Evolutionary conservation across 225 moss, liverwort and hornwort genomes (phyloP), one percentile per base, ranked within the genome.

Genomic region (Anthoceros angustus): DNA sequence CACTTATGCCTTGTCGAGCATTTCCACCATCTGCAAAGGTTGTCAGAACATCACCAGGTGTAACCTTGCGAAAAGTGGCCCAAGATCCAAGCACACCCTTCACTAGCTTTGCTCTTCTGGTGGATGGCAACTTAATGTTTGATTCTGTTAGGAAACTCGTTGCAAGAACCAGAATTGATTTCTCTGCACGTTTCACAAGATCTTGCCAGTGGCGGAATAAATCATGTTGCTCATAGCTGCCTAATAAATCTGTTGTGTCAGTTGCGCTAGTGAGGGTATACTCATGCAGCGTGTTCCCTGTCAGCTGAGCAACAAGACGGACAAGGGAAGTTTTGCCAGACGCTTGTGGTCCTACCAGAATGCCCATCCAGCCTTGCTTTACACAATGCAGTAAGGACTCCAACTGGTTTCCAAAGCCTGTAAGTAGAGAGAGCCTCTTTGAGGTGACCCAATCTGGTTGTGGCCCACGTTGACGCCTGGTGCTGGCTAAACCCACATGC

Each of bases 221-320:
- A 73, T 98, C 95, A 77, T 82, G 79, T 68, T 98, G 95, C 73
- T 98, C 95, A 80, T 91, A 98, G 81, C 95, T 91, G 62, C 95
- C 95, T n/a, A 98, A 77, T 64, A 98, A 78, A 74, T 98, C 95
- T 24, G 95, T 98, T 77, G 91, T 98, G 65, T 98, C 95, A 64
- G 95, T 98, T 62, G 86, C 95, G 68, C 86, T 98, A 9, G 95
- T 91, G 32, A 98, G 80, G 39, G 85, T 72, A 71, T 85, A 86
- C 67, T 98, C 95, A 72, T 81, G 95, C 66, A 98, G 72, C 63
- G 76, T 74, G 74, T 91, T 91, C 50, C 95, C 91, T 50, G 91
- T 89, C 10, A 89, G 74, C 62, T 83, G 74, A 40, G 91, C 88
- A 66, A 98, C 66, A 68, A 84, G 65, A 24, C 95, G 85, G 42